A percentile compares a stretch with the other conserved stretches of the same genome.
Conservation (phyloP, 495 filamentous ascomycete species). For the Letharia columbiana region DNA sequence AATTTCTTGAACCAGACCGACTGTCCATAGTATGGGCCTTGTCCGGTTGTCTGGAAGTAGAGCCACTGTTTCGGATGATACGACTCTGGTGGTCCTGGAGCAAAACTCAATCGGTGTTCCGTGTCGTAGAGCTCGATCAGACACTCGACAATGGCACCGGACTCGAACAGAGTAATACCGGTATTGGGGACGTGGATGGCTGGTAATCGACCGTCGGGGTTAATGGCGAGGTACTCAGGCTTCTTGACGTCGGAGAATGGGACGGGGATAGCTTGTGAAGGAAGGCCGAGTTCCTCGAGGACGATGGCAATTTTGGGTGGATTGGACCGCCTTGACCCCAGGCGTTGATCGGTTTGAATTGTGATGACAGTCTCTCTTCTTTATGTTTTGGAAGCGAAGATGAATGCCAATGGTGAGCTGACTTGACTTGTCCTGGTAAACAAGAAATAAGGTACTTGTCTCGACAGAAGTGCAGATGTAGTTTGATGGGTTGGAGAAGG, state of each 20-base stretch:
- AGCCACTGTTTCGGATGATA: constrained; percentile 36
- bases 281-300: constrained; percentile 33
- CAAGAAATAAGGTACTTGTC: neutral
- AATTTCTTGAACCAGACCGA: constrained; percentile 33
- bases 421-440: neutral
- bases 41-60: constrained; percentile 38
- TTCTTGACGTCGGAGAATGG: constrained; percentile 42
- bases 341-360: constrained; percentile 33
- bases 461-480: neutral
- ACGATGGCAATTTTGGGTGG: constrained; percentile 47
- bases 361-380: constrained; percentile 13
- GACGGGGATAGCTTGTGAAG: constrained; percentile 28
- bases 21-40: constrained; percentile 45
- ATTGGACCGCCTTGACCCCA: constrained; percentile 34
- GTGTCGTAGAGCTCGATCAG: constrained; percentile 53
- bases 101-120: constrained; percentile 42
- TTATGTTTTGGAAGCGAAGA: neutral
- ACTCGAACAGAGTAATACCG: constrained; percentile 51
- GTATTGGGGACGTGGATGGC: constrained; percentile 52
- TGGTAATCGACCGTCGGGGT: constrained; percentile 59
- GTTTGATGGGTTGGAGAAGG: neutral
- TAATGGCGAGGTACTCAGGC: constrained; percentile 40
- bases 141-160: constrained; percentile 55
- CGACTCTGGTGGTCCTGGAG: constrained; percentile 31
- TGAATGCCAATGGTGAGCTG: neutral